Base-by-base conservation (phyloP, 345 rosid genomes). In the Zanthoxylum bungeanum region DNA sequence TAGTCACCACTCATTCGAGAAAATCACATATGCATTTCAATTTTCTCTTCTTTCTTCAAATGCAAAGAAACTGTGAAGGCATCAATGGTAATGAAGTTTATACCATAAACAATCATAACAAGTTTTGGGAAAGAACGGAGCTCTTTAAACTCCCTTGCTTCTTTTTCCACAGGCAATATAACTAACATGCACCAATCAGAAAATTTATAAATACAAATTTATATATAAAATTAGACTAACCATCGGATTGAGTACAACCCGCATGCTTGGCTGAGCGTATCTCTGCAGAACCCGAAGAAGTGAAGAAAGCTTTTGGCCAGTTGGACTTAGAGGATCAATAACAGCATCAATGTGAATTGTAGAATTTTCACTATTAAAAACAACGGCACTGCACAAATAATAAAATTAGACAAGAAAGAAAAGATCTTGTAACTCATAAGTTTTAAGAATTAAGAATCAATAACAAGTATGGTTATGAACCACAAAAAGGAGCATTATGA, bases 281-380 rank as follows among this genome's bases (percentile, higher is more conserved):
- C 88, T 91, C 81, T 73, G 80, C 57, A 95, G 75, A 68, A 93
- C 80, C 67, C 77, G 89, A 83, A 95, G 96, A 83, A 95, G 84
- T 11, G 97, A 84, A 71, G 94, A 89, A 76, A 95, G 79, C 78
- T 91, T 93, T 85, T 95, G 99, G 75, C 98, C 99, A 64, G 78
- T 68, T 69, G 97, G 86, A 77, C 99, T 91, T 70, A 95, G 77
- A 69, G 99, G 99, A 86, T 95, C 99, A 73, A 95, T 65, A 63
- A 95, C 97, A 36, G 94, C 98, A 85, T 93, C 99, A 50, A 95
- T 84, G 78, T 95, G 99, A 80, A 95, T 72, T 60, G 88, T 82
- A 64, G 97, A 79, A 80, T 88, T 84, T 79, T 86, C 98, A 79
- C 87, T 83, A 56, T 85, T 87, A 39, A 93, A 72, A 50, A 84